Percentiles rank a stretch among this genome's conserved stretches.
phyloP scores from a whole-genome alignment of 2,329 filamentous ascomycete genomes.

The Bisporella sp. region DNA sequence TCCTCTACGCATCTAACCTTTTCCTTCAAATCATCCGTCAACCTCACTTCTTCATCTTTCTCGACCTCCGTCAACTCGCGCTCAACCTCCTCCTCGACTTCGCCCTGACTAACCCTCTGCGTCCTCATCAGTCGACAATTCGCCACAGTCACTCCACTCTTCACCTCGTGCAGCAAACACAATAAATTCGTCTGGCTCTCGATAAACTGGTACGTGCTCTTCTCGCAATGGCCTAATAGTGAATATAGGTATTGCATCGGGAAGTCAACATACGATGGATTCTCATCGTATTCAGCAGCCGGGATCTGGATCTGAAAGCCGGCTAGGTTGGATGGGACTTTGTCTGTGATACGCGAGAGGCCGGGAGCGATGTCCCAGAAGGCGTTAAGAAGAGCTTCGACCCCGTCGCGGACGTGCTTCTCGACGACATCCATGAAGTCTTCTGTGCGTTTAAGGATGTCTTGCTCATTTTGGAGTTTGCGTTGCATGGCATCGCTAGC shows the following conservation, averaged over 20 bases:
- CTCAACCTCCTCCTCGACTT: constrained; percentile 32
- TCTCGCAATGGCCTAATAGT: constrained; percentile 78
- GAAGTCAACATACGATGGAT: constrained; percentile 70
- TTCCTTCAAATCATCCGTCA: constrained; percentile 87
- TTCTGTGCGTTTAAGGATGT: constrained; percentile 65
- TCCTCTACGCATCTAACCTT: constrained; percentile 87
- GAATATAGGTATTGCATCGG: constrained; percentile 89
- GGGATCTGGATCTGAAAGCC: constrained; percentile 72
- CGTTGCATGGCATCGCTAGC: constrained; percentile 68
- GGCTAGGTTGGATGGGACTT: constrained; percentile 54
- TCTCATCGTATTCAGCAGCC: constrained; percentile 72
- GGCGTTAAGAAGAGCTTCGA: constrained; percentile 84
- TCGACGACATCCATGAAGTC: constrained; percentile 76
- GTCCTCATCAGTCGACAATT: constrained; percentile 61
- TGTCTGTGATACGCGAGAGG: constrained; percentile 69
- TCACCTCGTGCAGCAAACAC: constrained; percentile 85
- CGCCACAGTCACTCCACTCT: constrained; percentile 67
- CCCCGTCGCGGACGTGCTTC: constrained; percentile 76
- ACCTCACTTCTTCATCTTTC: constrained; percentile 56
- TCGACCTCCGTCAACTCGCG: constrained; percentile 48
- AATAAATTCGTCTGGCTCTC: constrained; percentile 88
- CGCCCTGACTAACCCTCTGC: constrained; percentile 39
- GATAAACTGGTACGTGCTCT: constrained; percentile 94
- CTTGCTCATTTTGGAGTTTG: constrained; percentile 61
- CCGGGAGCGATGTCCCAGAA: constrained; percentile 97